A percentile compares a stretch with the other conserved stretches of the same genome.
phyloP scores from a whole-genome alignment of 257 asterid species.

The Fraxinus cuspidata region DNA sequence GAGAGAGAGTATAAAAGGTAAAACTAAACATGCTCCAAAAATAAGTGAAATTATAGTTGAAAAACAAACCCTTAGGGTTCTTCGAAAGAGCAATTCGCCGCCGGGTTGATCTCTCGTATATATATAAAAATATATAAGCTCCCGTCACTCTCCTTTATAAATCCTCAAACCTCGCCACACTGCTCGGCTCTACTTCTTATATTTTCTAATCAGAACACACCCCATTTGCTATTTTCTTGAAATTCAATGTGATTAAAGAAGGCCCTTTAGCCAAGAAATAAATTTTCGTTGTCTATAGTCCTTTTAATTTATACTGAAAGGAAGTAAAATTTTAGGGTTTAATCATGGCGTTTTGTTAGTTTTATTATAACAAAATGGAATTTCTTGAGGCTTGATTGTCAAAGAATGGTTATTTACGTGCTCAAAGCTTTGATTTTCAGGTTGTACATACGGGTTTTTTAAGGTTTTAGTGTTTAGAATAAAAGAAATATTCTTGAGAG shows the following conservation, averaged over 20 bases:
- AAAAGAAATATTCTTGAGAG: slow-evolving; percentile 23
- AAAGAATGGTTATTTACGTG: slow-evolving; percentile 43
- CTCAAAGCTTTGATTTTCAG: slow-evolving; percentile 25
- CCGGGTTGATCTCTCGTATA: slow-evolving; percentile 48
- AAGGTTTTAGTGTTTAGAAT: slow-evolving; percentile 14
- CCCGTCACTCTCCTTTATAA: slow-evolving; percentile 27
- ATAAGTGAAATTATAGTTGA: slow-evolving; percentile 28
- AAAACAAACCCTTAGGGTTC: slow-evolving; percentile 86
- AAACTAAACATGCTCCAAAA: too few species aligned
- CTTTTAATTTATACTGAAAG: slow-evolving; percentile 25
- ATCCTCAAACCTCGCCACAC: slow-evolving; percentile 24
- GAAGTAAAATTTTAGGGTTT: slow-evolving; percentile 23
- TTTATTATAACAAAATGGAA: slow-evolving; percentile 26
- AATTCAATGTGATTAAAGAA: slow-evolving; percentile 32
- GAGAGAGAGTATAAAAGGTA: too few species aligned
- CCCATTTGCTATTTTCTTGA: slow-evolving; percentile 18
- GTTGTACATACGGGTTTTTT: slow-evolving; percentile 31
- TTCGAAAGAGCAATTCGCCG: slow-evolving; percentile 78
- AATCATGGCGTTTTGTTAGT: slow-evolving; percentile 36
- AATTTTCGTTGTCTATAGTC: slow-evolving; percentile 1
- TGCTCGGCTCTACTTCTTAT: slow-evolving; percentile 18
- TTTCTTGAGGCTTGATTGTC: slow-evolving; percentile 35
- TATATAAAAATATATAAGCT: slow-evolving; percentile 22
- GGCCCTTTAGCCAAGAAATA: slow-evolving; percentile 3
- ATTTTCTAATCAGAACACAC: not conserved